phyloP scores from a whole-genome alignment of 805 yeast species.

The Ogataea populi-albae region DNA sequence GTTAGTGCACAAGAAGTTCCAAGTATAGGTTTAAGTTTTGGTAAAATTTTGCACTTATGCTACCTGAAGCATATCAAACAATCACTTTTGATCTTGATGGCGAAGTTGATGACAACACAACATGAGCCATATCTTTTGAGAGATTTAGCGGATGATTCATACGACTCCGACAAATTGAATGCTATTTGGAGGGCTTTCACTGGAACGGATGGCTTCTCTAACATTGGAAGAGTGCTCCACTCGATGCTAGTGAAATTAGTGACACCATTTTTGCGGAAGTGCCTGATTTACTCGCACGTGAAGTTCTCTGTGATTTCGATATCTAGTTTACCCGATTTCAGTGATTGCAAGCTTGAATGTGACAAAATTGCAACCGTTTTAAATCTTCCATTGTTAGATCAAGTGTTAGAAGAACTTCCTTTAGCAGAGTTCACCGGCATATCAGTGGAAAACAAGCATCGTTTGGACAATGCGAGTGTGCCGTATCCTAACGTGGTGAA shows the following conservation, averaged over 20 bases:
- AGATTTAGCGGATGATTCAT: slow-evolving; percentile 13
- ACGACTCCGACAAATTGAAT: slow-evolving; percentile 14
- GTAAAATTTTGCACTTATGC: slow-evolving; percentile 47
- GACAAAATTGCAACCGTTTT: slow-evolving; percentile 51
- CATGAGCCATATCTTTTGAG: slow-evolving; percentile 7
- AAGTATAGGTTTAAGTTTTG: slow-evolving; percentile 42
- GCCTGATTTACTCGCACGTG: slow-evolving; percentile 54
- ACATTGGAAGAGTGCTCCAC: slow-evolving; percentile 42
- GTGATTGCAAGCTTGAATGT: slow-evolving; percentile 42
- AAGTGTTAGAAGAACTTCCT: slow-evolving; percentile 19
- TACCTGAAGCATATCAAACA: slow-evolving; percentile 55
- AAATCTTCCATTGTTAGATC: slow-evolving; percentile 41
- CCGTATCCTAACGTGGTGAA: slow-evolving; percentile 67
- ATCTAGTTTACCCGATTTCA: slow-evolving; percentile 22
- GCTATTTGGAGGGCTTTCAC: slow-evolving; percentile 23
- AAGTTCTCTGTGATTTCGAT: slow-evolving; percentile 46
- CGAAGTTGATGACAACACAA: slow-evolving; percentile 10
- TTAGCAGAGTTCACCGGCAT: slow-evolving; percentile 13
- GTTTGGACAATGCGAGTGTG: slow-evolving; percentile 26
- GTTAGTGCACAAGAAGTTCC: slow-evolving; percentile 49
- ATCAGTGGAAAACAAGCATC: slow-evolving; percentile 6
- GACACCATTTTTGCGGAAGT: slow-evolving; percentile 64
- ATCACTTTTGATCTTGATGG: slow-evolving; percentile 28
- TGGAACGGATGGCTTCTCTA: slow-evolving; percentile 21
- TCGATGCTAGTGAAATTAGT: slow-evolving; percentile 54